Conservation (phyloP, 441 rosid species). For the Pelargonium fulgidum region DNA sequence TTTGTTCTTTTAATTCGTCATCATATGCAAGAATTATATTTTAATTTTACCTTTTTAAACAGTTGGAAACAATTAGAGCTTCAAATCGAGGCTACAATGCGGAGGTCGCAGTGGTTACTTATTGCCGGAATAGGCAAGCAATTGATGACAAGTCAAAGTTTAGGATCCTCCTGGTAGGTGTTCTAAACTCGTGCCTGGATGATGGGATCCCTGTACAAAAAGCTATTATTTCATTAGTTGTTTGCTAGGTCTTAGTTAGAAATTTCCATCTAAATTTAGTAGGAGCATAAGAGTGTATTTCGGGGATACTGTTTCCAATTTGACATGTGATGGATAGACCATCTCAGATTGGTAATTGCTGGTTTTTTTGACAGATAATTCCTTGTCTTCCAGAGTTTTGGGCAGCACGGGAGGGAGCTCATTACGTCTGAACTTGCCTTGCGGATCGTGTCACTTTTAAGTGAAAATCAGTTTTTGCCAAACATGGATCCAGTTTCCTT, state of each 20-base stretch:
- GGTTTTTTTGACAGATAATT: constrained; percentile 91
- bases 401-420: constrained; percentile 98
- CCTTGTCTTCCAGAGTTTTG: constrained; percentile 99
- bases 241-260: not conserved
- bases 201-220: not conserved
- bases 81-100: constrained; percentile 72
- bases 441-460: constrained; percentile 69
- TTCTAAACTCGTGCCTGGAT: constrained; percentile 7
- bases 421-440: constrained; percentile 85
- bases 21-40: constrained; percentile 8
- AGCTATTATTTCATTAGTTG: not conserved
- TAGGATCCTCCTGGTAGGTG: constrained; percentile 91
- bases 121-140: constrained; percentile 40
- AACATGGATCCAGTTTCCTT: constrained; percentile 31
- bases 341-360: constrained; percentile 57
- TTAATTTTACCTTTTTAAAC: constrained; percentile 19
- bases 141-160: constrained; percentile 57
- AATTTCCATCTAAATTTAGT: not conserved
- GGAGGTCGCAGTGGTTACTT: constrained; percentile 68
- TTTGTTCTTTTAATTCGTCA: not conserved
- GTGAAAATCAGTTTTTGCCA: constrained; percentile 74
- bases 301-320: constrained; percentile 8
- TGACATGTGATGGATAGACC: constrained; percentile 27
- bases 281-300: constrained; percentile 2
- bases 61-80: constrained; percentile 57